Conservation (phyloP, 768 basidiomycete genomes). For the Russula compacta region DNA sequence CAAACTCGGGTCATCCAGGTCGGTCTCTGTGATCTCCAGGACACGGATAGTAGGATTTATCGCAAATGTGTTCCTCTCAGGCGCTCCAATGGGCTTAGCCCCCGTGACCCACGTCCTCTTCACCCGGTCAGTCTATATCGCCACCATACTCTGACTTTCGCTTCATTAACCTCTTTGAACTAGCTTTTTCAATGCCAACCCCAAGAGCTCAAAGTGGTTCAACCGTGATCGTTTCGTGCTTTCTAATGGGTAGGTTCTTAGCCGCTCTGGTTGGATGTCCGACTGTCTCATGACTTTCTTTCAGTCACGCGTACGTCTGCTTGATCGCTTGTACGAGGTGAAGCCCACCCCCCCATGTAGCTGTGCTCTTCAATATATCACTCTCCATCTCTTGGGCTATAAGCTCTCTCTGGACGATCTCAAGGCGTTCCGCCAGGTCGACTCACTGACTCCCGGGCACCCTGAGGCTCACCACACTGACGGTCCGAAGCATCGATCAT, state of each 20-base stretch:
- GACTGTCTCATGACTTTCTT: constrained; percentile 12
- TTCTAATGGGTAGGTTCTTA: constrained; percentile 71
- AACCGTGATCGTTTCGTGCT: constrained; percentile 96
- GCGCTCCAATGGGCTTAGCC: constrained; percentile 93
- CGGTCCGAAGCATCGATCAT: constrained; percentile 29
- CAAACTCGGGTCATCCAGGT: constrained; percentile 94
- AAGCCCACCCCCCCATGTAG: constrained; percentile 31
- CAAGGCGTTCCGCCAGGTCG: constrained; percentile 86
- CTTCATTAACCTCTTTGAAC: not conserved
- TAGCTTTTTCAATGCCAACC: constrained; percentile 84
- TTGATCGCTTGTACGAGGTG: not conserved
- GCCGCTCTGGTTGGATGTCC: not conserved
- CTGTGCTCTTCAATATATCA: constrained; percentile 88
- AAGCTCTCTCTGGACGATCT: constrained; percentile 88
- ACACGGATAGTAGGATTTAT: not conserved
- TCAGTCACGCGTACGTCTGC: constrained; percentile 63
- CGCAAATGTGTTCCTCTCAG: constrained; percentile 28
- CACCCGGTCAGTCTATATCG: constrained; percentile 51
- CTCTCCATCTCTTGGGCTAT: constrained; percentile 89
- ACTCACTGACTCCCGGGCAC: constrained; percentile 88
- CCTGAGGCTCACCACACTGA: constrained; percentile 70
- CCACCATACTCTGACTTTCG: not conserved
- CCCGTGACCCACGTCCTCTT: constrained; percentile 76
- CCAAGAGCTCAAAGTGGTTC: constrained; percentile 85
- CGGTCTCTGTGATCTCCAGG: constrained; percentile 16